Conservation (phyloP, 169 alveolate species). For the Plasmodium gallinaceum region DNA sequence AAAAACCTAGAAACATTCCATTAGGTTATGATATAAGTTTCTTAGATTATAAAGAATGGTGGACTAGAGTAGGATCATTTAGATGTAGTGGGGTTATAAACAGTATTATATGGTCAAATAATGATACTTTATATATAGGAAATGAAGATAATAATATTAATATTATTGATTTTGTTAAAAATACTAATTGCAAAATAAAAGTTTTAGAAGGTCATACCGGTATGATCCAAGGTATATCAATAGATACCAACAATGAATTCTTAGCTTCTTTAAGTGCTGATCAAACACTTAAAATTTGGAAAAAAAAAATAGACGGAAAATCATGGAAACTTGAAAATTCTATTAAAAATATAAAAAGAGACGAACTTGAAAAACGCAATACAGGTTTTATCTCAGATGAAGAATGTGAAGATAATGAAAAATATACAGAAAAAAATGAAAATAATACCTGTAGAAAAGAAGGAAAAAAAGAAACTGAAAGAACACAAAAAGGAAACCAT, state of each 20-base stretch:
- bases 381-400: slow-evolving; percentile 29
- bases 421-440: slow-evolving; percentile 18
- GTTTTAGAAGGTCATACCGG: slow-evolving; percentile 89
- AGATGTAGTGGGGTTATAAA: slow-evolving; percentile 81
- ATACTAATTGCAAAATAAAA: slow-evolving; percentile 77
- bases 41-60: slow-evolving; percentile 86
- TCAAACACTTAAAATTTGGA: slow-evolving; percentile 87
- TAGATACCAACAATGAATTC: slow-evolving; percentile 84
- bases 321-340: slow-evolving; percentile 83
- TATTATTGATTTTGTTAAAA: slow-evolving; percentile 74
- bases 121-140: slow-evolving; percentile 66
- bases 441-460: slow-evolving; percentile 21
- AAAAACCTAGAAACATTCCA: slow-evolving; percentile 80
- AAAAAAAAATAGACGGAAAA: slow-evolving; percentile 81
- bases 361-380: slow-evolving; percentile 55
- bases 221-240: slow-evolving; percentile 88
- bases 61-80: slow-evolving; percentile 84
- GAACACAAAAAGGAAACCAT: not conserved
- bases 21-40: slow-evolving; percentile 81
- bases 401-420: slow-evolving; percentile 58
- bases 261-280: slow-evolving; percentile 93
- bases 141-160: slow-evolving; percentile 75
- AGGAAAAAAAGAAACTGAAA: not conserved
- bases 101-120: slow-evolving; percentile 66
- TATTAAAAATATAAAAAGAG: slow-evolving; percentile 66